Conservation (phyloP, 768 basidiomycete genomes). For the Rhodotorula babjevae region DNA sequence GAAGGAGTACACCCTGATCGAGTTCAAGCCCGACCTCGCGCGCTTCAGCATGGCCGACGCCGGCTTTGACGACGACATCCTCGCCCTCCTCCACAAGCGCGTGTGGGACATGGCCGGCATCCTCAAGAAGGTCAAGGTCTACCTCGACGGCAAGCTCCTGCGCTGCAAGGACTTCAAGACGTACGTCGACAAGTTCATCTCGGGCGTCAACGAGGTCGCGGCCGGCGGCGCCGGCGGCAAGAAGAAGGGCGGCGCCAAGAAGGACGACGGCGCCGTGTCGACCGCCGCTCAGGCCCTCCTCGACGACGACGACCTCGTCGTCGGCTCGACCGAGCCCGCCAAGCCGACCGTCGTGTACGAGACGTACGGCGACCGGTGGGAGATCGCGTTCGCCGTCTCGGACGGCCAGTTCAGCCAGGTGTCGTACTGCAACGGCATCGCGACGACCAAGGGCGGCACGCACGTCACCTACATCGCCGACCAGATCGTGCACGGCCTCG, state of each 20-base stretch:
- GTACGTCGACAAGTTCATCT: constrained; percentile 89
- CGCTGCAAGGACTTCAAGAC: constrained; percentile 94
- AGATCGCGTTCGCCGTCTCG: constrained; percentile 88
- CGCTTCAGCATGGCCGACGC: constrained; percentile 70
- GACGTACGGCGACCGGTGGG: constrained; percentile 75
- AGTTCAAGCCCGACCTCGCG: constrained; percentile 84
- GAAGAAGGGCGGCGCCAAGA: constrained; percentile 21
- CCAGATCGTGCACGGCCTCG: constrained; percentile 78
- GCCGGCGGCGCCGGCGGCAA: constrained; percentile 54
- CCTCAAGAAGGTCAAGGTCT: constrained; percentile 85
- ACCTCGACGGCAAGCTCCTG: constrained; percentile 74
- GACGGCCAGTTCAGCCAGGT: constrained; percentile 89
- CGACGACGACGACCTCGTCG: constrained; percentile 25
- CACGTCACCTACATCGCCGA: constrained; percentile 81
- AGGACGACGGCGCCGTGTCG: not conserved
- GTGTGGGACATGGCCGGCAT: constrained; percentile 98
- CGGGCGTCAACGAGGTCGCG: constrained; percentile 63
- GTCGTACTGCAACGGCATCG: constrained; percentile 95
- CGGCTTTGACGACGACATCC: constrained; percentile 80
- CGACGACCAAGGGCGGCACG: constrained; percentile 92
- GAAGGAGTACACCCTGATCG: constrained; percentile 61
- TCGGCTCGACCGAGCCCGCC: constrained; percentile 47
- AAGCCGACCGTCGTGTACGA: constrained; percentile 83
- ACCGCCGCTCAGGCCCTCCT: constrained; percentile 6
- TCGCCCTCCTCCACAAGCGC: constrained; percentile 80